These are phyloP conservation scores for Candida nemodendra DNA, from an alignment of 805 yeast genomes.

Conservation along the genomic window DNA sequence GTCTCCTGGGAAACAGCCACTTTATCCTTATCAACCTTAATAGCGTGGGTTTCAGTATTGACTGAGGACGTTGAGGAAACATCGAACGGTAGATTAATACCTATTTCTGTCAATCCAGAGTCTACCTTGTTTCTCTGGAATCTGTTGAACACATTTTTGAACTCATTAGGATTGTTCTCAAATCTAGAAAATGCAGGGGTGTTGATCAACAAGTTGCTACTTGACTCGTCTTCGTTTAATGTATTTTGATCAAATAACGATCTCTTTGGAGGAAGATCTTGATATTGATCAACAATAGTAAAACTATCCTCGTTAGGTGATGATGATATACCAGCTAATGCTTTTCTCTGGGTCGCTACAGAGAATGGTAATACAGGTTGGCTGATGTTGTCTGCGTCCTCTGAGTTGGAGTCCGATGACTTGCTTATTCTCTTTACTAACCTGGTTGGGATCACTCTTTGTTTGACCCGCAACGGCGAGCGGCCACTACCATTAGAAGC, in stretches of 20 bases:
- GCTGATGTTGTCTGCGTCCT: conserved; percentile 21
- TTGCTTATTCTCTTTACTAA: conserved; percentile 42
- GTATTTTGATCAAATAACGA: conserved; percentile 48
- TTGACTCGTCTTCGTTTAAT: conserved; percentile 40
- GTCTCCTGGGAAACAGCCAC: conserved; percentile 39
- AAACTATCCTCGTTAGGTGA: conserved; percentile 17
- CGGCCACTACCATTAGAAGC: conserved; percentile 22
- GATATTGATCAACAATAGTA: conserved; percentile 29
- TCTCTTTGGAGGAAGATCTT: conserved; percentile 49
- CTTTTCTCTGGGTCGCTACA: conserved; percentile 20
- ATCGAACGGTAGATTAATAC: conserved; percentile 18
- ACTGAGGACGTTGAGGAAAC: conserved; percentile 1
- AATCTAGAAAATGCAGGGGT: conserved; percentile 35
- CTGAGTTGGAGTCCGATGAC: conserved; percentile 51
- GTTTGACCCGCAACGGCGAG: conserved; percentile 43
- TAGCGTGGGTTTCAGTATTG: neutral
- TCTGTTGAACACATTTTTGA: conserved; percentile 45
- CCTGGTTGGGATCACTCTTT: conserved; percentile 47
- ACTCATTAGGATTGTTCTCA: conserved; percentile 40
- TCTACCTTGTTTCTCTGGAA: conserved; percentile 22
- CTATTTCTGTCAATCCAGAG: conserved; percentile 5
- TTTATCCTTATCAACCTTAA: conserved; percentile 27
- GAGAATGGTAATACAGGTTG: conserved; percentile 26
- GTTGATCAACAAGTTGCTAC: conserved; percentile 34
- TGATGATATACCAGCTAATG: conserved; percentile 9